phyloP scores from a whole-genome alignment of 2,329 filamentous ascomycete species.

The Ophiostoma australiae region DNA sequence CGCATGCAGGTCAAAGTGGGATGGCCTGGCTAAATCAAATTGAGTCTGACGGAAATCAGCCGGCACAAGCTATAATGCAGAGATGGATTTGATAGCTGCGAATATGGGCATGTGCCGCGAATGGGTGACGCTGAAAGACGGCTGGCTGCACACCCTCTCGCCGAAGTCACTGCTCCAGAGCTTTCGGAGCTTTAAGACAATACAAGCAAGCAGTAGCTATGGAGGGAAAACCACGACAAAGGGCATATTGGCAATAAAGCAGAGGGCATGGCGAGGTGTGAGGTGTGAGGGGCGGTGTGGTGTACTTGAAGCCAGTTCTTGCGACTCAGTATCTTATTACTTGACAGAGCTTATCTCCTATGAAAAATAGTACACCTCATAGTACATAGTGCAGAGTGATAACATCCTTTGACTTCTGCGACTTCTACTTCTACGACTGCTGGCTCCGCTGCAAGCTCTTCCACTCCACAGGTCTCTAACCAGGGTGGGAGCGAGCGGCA shows the following conservation, averaged over 20 bases:
- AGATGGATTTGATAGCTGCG: not conserved
- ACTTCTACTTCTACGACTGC: slow-evolving; percentile 5
- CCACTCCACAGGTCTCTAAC: slow-evolving; percentile 13
- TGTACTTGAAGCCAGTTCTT: not conserved
- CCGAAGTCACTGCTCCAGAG: not conserved
- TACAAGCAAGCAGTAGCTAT: not conserved
- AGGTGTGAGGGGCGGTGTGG: not conserved
- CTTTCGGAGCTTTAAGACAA: not conserved
- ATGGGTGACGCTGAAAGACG: not conserved
- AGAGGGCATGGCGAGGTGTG: not conserved
- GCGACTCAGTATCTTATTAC: not conserved
- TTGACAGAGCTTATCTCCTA: not conserved
- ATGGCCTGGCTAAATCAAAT: not conserved
- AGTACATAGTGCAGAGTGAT: not conserved
- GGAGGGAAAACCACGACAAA: not conserved
- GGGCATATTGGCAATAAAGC: not conserved
- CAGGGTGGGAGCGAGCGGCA: not conserved
- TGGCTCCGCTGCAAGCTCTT: slow-evolving; percentile 16
- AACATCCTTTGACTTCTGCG: not conserved
- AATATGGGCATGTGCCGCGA: not conserved
- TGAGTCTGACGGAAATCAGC: not conserved
- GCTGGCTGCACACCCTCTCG: not conserved
- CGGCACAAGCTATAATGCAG: not conserved
- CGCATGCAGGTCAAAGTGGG: not conserved
- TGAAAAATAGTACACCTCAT: not conserved